Base-by-base conservation (phyloP, 1,284 basidiomycete genomes). In the Xerocomus nothofagi region DNA sequence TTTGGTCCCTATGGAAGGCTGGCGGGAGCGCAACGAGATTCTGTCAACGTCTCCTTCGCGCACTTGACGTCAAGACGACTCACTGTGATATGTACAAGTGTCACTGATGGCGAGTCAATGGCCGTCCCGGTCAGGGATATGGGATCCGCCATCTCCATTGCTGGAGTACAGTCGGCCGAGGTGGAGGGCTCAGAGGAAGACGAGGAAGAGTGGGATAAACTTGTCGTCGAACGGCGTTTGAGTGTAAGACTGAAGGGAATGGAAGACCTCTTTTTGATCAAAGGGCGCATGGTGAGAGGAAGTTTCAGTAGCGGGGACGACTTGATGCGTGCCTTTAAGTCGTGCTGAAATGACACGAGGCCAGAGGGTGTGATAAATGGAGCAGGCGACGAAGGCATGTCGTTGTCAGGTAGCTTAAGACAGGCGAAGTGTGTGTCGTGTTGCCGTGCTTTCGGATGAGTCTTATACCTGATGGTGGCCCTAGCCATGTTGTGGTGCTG, bases 1-100 rank as follows among this genome's bases (percentile, higher is more conserved):
- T 56, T 65, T 66, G 3, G 57, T 46, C 23, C 64, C 64, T 47
- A 69, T 57, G 15, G 49, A 44, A 12, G 67, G 63, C 65, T 65
- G 32, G 18, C 15, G 15, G 30, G 18, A 7, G 17, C 26, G 31
- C 8, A 33, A 36, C 9, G 5, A 39, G 31, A 47, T 38, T 34
- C 40, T 32, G 41, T 68, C 44, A 62, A 38, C 43, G 26, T 42
- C 27, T 23, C 30, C 15, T 24, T 20, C 29, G 7, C 10, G 33
- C 1, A 23, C 23, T 37, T 37, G 40, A 45, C 24, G 49, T 53
- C 42, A 34, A 44, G 24, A 39, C 11, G 5, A 59, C 62, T 59
- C 42, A 62, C 60, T 32, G 20, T 49, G 34, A 8, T 37, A 26
- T 36, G 33, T 21, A 50, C 14, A 23, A 49, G 27, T 10, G 24